Base-by-base conservation (phyloP, 306 rosid species). In the Quillaja saponaria region DNA sequence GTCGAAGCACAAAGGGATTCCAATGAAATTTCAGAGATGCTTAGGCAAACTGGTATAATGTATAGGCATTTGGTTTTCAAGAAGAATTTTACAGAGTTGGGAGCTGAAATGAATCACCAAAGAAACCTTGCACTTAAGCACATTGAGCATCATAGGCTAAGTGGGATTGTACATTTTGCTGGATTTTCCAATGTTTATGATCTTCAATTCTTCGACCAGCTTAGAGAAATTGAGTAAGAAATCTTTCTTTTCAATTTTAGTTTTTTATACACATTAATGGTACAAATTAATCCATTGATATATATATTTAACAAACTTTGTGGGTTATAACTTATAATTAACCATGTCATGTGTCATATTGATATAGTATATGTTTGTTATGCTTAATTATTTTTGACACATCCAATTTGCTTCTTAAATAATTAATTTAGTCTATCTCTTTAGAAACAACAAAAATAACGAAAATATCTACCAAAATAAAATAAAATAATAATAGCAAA, bases 111-210 rank as follows among this genome's bases (percentile, higher is more conserved):
- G 78, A 87, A 89, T 71, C 90, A 86, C 56, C 92, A 88, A 71
- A 84, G 98, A 54, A 88, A 91, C 34, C 76, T 86, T 39, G 98
- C 95, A 0, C 84, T 91, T 21, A 81, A 83, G 66, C 98, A 91
- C 81, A 91, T 91, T 66, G 95, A 86, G 46, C 87, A 86, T 16
- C 98, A 89, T 49, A 80, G 80, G 68, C 85, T 92, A 3, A 79
- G 81, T 37, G 96, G 98, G 71, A 92, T 92, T 16, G 95, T 92
- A 8, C 98, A 92, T 61, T 88, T 92, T 71, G 98, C 98, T 15
- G 96, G 87, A 13, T 89, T 86, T 42, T 81, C 88, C 50, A 92
- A 88, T 66, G 88, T 82, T 15, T 89, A 92, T 58, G 96, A 88
- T 76, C 95, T 92, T 51, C 80, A 60, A 49, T 92, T 92, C 84